Evolutionary conservation across 1,284 basidiomycete species (phyloP), one percentile per base, ranked within the genome.

Genomic region (Wolfiporia cocos): DNA sequence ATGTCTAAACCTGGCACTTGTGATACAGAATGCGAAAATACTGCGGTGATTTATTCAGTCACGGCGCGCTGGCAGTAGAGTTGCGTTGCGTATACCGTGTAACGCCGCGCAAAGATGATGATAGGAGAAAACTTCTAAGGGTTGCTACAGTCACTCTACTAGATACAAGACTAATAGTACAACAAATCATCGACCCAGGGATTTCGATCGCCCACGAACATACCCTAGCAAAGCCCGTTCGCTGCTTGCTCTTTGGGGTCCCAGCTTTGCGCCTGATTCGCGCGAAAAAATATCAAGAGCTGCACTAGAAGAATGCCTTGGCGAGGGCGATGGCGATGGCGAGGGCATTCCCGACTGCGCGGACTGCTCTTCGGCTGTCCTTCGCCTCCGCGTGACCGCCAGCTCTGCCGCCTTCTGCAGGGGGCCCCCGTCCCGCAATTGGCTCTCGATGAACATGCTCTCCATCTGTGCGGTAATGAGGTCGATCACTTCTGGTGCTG

Each of bases 371-470:
- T 17, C 18, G 43, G 44, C 34, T 29, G 30, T 28, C 18, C 43
- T 14, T 37, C 42, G 45, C 18, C 46, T 31, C n/a, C 52, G 41
- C 38, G 48, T 48, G 3, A 57, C 41, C 3, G 50, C 55, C n/a
- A 43, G 41, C 22, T 56, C 52, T 5, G 57, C 45, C 19, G 50
- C 49, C 42, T 49, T 70, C 51, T 63, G 58, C 42, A 82, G 63
- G 12, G 78, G 79, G 3, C 76, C 79, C 1, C 53, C 64, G 24
- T 76, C 69, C 57, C 68, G 73, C 22, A 86, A 61, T 49, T 71
- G 73, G 29, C 65, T 65, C 61, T 86, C 83, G 5, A 86, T 69
- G 37, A 84, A 62, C 54, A 85, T 69, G 30, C 75, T 66, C 56
- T 79, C 74, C 69, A 84, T 78, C 59, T 81, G 79, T 12, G 57